phyloP scores from a whole-genome alignment of 2,329 filamentous ascomycete species.

The Cercospora sp. region DNA sequence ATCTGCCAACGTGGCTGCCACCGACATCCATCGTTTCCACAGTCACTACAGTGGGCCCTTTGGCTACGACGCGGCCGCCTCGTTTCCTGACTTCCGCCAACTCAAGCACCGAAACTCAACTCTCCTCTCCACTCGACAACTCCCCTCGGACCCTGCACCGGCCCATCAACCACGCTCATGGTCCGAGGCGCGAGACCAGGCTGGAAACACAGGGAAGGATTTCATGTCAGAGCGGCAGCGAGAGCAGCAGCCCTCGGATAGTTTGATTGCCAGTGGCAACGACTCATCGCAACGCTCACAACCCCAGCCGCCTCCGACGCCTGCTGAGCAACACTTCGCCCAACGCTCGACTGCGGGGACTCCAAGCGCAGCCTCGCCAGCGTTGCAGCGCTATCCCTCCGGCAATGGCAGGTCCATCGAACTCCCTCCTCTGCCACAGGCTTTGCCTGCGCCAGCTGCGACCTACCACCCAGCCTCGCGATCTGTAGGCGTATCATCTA shows the following conservation, averaged over 20 bases:
- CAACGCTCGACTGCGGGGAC: slow-evolving; percentile 13
- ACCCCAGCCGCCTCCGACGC: slow-evolving; percentile 14
- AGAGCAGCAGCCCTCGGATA: slow-evolving; percentile 31
- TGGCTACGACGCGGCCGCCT: slow-evolving; percentile 15
- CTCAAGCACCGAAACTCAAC: slow-evolving; percentile 16
- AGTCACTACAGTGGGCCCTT: slow-evolving; percentile 27
- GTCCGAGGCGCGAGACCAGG: slow-evolving; percentile 29
- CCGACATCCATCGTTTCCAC: slow-evolving; percentile 32
- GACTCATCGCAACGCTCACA: slow-evolving; percentile 18
- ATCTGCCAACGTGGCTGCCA: slow-evolving; percentile 36
- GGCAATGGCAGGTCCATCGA: slow-evolving; percentile 31
- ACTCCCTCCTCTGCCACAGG: slow-evolving; percentile 35
- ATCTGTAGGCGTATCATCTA: slow-evolving; percentile 47
- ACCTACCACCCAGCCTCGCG: slow-evolving; percentile 35
- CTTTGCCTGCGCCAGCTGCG: slow-evolving; percentile 21
- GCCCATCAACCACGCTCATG: slow-evolving; percentile 35
- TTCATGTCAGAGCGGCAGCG: slow-evolving; percentile 39
- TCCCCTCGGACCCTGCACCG: slow-evolving; percentile 20
- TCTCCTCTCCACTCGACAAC: slow-evolving; percentile 18
- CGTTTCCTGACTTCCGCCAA: slow-evolving; percentile 15
- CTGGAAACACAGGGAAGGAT: slow-evolving; percentile 34
- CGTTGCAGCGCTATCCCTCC: slow-evolving; percentile 18
- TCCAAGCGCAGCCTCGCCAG: slow-evolving; percentile 19
- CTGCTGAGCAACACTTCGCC: slow-evolving; percentile 18
- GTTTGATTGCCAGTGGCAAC: slow-evolving; percentile 23